Conservation (phyloP, 768 basidiomycete species). For the Gautieria morchelliformis region DNA sequence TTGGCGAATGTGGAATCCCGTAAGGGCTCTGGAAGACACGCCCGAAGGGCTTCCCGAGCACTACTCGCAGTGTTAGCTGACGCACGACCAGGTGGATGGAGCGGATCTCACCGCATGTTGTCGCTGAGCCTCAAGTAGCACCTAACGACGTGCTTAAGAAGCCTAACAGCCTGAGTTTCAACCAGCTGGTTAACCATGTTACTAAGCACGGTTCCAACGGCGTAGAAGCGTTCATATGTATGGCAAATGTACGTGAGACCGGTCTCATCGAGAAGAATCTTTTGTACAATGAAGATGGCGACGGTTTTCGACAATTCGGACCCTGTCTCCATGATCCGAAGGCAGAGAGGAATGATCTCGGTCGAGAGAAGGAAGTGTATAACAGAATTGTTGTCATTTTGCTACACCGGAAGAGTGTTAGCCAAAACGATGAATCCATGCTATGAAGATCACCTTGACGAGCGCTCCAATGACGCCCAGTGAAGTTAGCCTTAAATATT, state of each 20-base stretch:
- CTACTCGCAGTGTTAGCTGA: conserved; percentile 29
- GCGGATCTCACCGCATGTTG: conserved; percentile 67
- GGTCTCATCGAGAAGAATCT: conserved; percentile 93
- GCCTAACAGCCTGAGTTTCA: conserved; percentile 91
- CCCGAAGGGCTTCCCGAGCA: conserved; percentile 90
- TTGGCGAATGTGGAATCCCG: conserved; percentile 88
- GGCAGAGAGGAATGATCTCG: conserved; percentile 98
- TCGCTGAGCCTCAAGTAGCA: conserved; percentile 95
- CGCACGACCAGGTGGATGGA: conserved; percentile 7
- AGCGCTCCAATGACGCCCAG: conserved; percentile 99
- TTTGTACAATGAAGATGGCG: conserved; percentile 99
- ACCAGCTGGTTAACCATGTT: conserved; percentile 99
- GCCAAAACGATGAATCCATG: conserved; percentile 1
- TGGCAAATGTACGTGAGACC: conserved; percentile 98
- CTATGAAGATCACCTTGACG: conserved; percentile 62
- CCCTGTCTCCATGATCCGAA: conserved; percentile 99
- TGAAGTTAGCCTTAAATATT: conserved; percentile 97
- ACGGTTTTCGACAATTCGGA: conserved; percentile 98
- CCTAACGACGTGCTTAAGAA: conserved; percentile 95
- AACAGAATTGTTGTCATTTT: conserved; percentile 98
- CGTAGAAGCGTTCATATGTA: conserved; percentile 99
- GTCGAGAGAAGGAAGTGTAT: conserved; percentile 99
- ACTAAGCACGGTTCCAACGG: conserved; percentile 94
- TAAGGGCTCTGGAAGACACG: conserved; percentile 91
- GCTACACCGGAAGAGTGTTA: conserved; percentile 35